These are phyloP conservation scores for Wickerhamiella sergipiensis DNA, from an alignment of 805 yeast species.

Conservation along the genomic window DNA sequence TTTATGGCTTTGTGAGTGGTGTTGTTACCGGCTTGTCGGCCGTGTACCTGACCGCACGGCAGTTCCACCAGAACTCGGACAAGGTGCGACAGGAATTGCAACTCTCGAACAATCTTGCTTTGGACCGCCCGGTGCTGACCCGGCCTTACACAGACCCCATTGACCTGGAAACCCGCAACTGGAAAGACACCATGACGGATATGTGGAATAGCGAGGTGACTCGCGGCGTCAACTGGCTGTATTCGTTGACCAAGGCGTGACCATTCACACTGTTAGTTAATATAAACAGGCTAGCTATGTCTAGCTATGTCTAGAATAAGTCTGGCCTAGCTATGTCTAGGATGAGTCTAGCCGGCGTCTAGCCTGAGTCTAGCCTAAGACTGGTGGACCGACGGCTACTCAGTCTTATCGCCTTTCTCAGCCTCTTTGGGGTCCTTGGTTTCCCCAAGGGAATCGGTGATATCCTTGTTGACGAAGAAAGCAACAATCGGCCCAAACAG, in stretches of 20 bases:
- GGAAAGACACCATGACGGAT: slow-evolving; percentile 54
- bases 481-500: slow-evolving; percentile 16
- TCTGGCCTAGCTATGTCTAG: too few species aligned
- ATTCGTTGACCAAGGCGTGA: slow-evolving; percentile 21
- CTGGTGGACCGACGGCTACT: too few species aligned
- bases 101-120: slow-evolving; percentile 37
- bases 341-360: too few species aligned
- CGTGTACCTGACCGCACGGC: slow-evolving; percentile 46
- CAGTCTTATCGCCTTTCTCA: neutral
- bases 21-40: slow-evolving; percentile 45
- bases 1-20: slow-evolving; percentile 46
- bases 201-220: slow-evolving; percentile 69
- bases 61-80: slow-evolving; percentile 36
- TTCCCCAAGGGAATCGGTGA: neutral
- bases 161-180: slow-evolving; percentile 33
- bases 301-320: too few species aligned
- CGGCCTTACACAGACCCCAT: slow-evolving; percentile 34
- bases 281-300: too few species aligned
- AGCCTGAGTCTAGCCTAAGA: too few species aligned
- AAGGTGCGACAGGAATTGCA: slow-evolving; percentile 35
- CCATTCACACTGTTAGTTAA: neutral
- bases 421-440: neutral
- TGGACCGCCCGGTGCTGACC: slow-evolving; percentile 36
- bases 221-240: slow-evolving; percentile 48
- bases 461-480: slow-evolving; percentile 15